Conservation (phyloP, 371 early-diverging fungal species). For the Syncephalastrum racemosum region DNA sequence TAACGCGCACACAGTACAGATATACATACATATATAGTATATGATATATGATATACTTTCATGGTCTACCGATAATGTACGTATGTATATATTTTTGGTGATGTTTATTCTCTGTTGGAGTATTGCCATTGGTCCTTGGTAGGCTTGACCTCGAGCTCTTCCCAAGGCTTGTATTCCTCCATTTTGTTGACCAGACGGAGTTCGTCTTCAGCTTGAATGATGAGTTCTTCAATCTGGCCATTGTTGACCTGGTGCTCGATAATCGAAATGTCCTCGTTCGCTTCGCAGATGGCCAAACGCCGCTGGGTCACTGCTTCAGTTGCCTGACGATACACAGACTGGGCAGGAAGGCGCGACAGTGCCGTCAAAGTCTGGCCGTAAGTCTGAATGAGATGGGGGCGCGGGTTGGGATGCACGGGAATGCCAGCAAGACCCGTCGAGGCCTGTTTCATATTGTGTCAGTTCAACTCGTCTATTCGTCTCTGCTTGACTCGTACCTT, state of each 20-base stretch:
- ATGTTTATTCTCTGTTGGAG: conserved; percentile 35
- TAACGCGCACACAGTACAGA: too few species aligned
- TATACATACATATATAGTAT: neutral
- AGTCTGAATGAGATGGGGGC: conserved; percentile 81
- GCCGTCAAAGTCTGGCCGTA: conserved; percentile 74
- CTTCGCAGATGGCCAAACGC: conserved; percentile 74
- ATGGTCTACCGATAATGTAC: too few species aligned
- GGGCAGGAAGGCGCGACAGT: conserved; percentile 71
- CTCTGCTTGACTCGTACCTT: conserved; percentile 33
- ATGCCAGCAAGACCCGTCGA: conserved; percentile 87
- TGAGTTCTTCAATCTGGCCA: conserved; percentile 93
- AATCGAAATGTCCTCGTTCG: conserved; percentile 64
- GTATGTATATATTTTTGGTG: neutral
- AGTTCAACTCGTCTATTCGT: neutral
- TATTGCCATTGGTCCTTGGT: conserved; percentile 87
- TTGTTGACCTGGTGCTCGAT: conserved; percentile 77
- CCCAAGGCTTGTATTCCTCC: conserved; percentile 86
- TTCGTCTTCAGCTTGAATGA: conserved; percentile 87
- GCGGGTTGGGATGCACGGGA: conserved; percentile 84
- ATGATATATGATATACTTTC: neutral
- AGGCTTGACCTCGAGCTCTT: conserved; percentile 76
- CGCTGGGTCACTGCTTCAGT: conserved; percentile 77
- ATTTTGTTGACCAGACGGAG: conserved; percentile 76
- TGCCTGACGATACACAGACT: conserved; percentile 83
- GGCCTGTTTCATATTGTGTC: conserved; percentile 21